phyloP scores from a whole-genome alignment of 75 land plant species.

The Ceratopteris richardii region DNA sequence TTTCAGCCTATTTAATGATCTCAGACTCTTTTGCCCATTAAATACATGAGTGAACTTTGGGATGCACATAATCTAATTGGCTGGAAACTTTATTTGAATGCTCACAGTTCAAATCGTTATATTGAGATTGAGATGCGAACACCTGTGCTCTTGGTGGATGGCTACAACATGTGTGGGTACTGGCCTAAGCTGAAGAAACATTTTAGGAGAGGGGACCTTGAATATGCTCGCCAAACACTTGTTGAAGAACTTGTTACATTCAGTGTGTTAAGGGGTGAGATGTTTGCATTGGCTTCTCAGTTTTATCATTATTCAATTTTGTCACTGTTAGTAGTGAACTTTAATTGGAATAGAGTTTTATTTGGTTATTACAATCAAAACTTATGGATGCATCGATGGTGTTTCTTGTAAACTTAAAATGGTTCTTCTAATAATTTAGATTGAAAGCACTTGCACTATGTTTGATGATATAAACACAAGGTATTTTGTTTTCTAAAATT shows the following conservation, averaged over 20 bases:
- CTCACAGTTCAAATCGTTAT: not conserved
- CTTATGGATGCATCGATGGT: too few species aligned
- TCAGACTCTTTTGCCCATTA: too few species aligned
- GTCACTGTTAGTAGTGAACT: not conserved
- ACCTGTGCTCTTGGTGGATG: constrained; percentile 96
- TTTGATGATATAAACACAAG: too few species aligned
- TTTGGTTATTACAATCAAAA: too few species aligned
- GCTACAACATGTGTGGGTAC: constrained; percentile 94
- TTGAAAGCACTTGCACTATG: too few species aligned
- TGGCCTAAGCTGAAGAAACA: constrained; percentile 96
- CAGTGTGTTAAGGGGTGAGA: constrained; percentile 64
- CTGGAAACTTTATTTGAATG: too few species aligned
- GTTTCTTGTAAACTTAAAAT: too few species aligned
- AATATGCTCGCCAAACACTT: constrained; percentile 71
- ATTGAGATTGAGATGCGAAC: constrained; percentile 35
- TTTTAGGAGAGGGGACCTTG: constrained; percentile 70
- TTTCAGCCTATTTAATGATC: too few species aligned
- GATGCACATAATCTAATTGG: not conserved
- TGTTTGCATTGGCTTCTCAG: not conserved
- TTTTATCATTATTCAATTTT: not conserved
- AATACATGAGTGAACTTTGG: too few species aligned
- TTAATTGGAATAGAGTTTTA: not conserved
- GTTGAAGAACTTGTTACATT: constrained; percentile 73
- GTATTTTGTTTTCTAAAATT: too few species aligned
- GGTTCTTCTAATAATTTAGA: too few species aligned